Evolutionary conservation across 768 basidiomycete species (phyloP).

Genomic region (Calocybe indica): DNA sequence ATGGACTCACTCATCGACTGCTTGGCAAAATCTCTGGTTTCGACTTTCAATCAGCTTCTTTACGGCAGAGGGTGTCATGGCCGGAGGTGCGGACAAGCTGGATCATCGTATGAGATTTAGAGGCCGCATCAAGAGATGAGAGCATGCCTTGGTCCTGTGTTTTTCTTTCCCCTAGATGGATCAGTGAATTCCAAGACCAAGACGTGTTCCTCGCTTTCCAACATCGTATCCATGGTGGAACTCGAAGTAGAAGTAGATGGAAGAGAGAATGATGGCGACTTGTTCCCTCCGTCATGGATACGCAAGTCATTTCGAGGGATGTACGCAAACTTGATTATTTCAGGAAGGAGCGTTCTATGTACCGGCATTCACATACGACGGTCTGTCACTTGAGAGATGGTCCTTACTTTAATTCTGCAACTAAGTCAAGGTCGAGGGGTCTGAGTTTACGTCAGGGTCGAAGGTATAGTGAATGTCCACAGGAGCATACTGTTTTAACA

Average conservation of each 20-base stretch:
- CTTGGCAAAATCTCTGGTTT: slow-evolving; percentile 56
- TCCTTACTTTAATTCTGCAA: slow-evolving; percentile 79
- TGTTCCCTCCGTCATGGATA: slow-evolving; percentile 36
- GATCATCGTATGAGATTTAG: neutral
- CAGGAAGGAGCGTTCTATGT: slow-evolving; percentile 71
- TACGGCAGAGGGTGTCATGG: slow-evolving; percentile 49
- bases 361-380: neutral
- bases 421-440: slow-evolving; percentile 68
- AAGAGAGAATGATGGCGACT: slow-evolving; percentile 9
- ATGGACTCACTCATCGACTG: slow-evolving; percentile 58
- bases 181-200: slow-evolving; percentile 41
- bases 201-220: slow-evolving; percentile 30
- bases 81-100: slow-evolving; percentile 16
- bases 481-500: slow-evolving; percentile 62
- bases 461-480: neutral
- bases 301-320: slow-evolving; percentile 58
- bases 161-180: slow-evolving; percentile 27
- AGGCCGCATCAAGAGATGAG: neutral
- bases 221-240: slow-evolving; percentile 8
- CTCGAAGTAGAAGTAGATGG: slow-evolving; percentile 19
- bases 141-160: slow-evolving; percentile 21
- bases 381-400: neutral
- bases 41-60: slow-evolving; percentile 70
- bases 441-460: slow-evolving; percentile 29
- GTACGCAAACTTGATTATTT: slow-evolving; percentile 78